Conservation (phyloP, 2,329 filamentous ascomycete species). For the Paracoccidioides lutzii region DNA sequence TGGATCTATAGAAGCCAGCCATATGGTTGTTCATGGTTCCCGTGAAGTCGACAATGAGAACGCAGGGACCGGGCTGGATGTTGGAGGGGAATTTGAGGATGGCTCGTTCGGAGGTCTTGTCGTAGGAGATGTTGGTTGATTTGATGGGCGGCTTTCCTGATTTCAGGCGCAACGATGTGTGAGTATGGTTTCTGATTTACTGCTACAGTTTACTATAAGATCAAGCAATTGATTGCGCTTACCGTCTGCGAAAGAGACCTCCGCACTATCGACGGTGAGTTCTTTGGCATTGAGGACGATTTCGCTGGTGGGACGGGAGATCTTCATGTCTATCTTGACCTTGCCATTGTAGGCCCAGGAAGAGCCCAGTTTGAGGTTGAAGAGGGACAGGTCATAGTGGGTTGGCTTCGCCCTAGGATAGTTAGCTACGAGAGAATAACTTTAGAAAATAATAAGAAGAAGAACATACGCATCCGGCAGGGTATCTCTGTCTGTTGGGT, state of each 20-base stretch:
- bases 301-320: slow-evolving; percentile 59
- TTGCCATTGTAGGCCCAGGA: slow-evolving; percentile 74
- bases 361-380: slow-evolving; percentile 58
- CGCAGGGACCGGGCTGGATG: slow-evolving; percentile 54
- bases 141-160: slow-evolving; percentile 18
- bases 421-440: not conserved
- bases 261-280: slow-evolving; percentile 57
- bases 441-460: not conserved
- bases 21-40: slow-evolving; percentile 80
- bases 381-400: slow-evolving; percentile 75
- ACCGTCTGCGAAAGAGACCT: slow-evolving; percentile 26
- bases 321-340: slow-evolving; percentile 64
- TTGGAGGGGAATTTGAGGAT: slow-evolving; percentile 64
- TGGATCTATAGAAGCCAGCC: slow-evolving; percentile 86
- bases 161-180: not conserved
- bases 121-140: slow-evolving; percentile 60
- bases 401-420: slow-evolving; percentile 57
- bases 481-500: slow-evolving; percentile 31
- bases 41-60: slow-evolving; percentile 60
- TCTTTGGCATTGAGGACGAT: slow-evolving; percentile 78
- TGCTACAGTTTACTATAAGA: not conserved
- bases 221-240: slow-evolving; percentile 1
- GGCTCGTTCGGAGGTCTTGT: slow-evolving; percentile 71
- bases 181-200: not conserved
- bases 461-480: slow-evolving; percentile 32